Evolutionary conservation across 495 filamentous ascomycete genomes (phyloP).

Genomic region (Tuber borchii): DNA sequence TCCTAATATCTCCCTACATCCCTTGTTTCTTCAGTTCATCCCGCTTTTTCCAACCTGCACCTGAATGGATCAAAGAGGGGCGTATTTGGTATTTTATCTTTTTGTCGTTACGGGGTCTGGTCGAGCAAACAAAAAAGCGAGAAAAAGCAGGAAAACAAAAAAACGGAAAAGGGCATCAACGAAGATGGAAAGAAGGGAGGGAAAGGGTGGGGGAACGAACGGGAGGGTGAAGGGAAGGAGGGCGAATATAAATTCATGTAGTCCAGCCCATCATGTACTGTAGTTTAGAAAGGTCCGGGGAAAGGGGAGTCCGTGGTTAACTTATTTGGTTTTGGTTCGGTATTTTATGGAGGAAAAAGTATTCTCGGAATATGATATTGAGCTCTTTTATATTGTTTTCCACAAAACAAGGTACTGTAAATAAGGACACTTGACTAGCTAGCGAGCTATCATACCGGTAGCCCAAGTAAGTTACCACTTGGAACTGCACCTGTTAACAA

Average conservation of each 20-base stretch:
- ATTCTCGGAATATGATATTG: background rate
- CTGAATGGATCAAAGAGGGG: background rate
- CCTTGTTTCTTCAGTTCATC: background rate
- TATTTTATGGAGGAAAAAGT: background rate
- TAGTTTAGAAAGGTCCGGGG: background rate
- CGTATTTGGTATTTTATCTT: background rate
- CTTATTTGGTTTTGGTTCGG: background rate
- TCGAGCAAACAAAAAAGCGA: slow-evolving; percentile 2
- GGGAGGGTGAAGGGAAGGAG: slow-evolving; percentile 21
- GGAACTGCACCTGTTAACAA: background rate
- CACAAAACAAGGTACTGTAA: background rate
- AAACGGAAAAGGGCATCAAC: slow-evolving; percentile 7
- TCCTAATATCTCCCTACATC: background rate
- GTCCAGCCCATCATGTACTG: background rate
- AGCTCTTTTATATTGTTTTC: background rate
- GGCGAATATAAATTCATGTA: slow-evolving; percentile 36
- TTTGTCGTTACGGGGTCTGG: background rate
- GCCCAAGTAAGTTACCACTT: background rate
- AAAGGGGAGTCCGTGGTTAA: background rate
- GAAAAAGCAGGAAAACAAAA: slow-evolving; percentile 6
- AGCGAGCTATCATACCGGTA: too few relatives aligned
- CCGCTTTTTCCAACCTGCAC: background rate
- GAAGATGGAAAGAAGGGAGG: slow-evolving; percentile 1
- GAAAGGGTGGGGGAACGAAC: slow-evolving; percentile 26
- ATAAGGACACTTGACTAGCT: too few relatives aligned